Evolutionary conservation across 352 stramenopile genomes (phyloP), one percentile per base, ranked within the genome.

Genomic region (Phytophthora fragariae): DNA sequence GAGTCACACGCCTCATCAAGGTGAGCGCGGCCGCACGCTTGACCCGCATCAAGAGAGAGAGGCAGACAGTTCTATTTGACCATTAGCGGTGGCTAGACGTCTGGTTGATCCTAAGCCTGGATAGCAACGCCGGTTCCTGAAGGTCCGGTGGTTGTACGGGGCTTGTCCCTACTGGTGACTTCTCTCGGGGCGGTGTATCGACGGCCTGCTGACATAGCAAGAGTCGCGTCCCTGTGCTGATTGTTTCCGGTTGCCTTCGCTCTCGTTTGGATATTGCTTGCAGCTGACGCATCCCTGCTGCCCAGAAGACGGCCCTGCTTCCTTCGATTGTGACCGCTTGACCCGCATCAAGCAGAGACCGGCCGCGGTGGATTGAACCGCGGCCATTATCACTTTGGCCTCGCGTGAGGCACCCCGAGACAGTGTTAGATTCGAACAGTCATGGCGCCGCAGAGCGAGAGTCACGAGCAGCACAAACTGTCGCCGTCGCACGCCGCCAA

Each of bases 1-100:
- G 65, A 77, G 71, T 77, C 71, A 77, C 71, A 77, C 71, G 65
- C 33, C 65, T 21, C 41, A 54, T 61, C 55, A 53, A 64, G 41
- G 66, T 73, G 71, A 70, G 70, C 27, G 49, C 44, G 64, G 70
- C 68, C 62, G 54, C 55, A 27, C 24, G 24, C 24, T n/a, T n/a
- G n/a, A n/a, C n/a, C n/a, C n/a, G n/a, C n/a, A n/a, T n/a, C n/a
- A n/a, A n/a, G n/a, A n/a, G 27, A 44, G 35, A 44, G 35, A 44
- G 35, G 35, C 35, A 44, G 35, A 10, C 35, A 14, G 35, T 10
- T 44, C 35, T 44, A 44, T 41, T 68, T 54, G 52, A 66, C 35
- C 12, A 14, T 44, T 44, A 44, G 8, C 9, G 9, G 35, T 44
- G 8, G 4, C 9, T 44, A 10, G 35, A 44, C 12, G 35, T 44